A percentile compares a stretch with the other conserved stretches of the same genome.
Evolutionary conservation across 2,329 filamentous ascomycete species (phyloP).

Genomic region (Acarospora socialis): DNA sequence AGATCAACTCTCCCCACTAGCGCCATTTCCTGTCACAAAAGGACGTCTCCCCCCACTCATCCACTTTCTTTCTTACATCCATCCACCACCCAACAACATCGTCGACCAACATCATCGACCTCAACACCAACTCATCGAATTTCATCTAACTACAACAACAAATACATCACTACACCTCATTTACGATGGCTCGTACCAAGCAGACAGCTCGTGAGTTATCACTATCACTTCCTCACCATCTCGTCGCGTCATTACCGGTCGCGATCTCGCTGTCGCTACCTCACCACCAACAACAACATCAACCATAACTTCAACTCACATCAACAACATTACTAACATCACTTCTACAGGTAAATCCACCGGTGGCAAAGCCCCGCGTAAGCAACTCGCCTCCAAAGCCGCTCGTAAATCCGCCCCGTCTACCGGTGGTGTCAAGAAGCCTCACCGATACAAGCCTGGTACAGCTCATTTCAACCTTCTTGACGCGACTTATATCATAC

Average conservation of each 20-base stretch:
- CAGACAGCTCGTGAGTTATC: constrained; percentile 37
- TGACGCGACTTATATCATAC: constrained; percentile 8
- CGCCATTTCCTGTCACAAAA: too few relatives aligned
- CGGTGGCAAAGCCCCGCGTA: constrained; percentile 61
- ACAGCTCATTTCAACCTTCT: constrained; percentile 17
- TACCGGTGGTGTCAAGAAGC: constrained; percentile 95
- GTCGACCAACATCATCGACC: constrained; percentile 14
- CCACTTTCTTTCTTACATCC: constrained; percentile 11
- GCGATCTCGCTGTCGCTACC: constrained; percentile 12
- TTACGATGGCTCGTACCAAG: constrained; percentile 37
- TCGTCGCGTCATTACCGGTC: constrained; percentile 12
- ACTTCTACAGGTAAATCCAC: constrained; percentile 50
- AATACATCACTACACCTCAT: constrained; percentile 17
- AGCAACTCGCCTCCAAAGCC: constrained; percentile 99
- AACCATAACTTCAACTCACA: too few relatives aligned
- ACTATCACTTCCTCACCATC: constrained; percentile 15
- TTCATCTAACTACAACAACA: too few relatives aligned
- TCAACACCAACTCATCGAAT: constrained; percentile 19
- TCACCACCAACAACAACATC: constrained; percentile 16
- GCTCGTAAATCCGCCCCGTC: constrained; percentile 96
- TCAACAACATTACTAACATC: constrained; percentile 18
- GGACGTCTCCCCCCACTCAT: constrained; percentile 9
- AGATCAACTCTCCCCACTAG: too few relatives aligned
- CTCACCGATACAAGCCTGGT: constrained; percentile 77
- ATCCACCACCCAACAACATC: constrained; percentile 15